Evolutionary conservation across 768 basidiomycete species (phyloP).

Genomic region (Mycena belliarum): DNA sequence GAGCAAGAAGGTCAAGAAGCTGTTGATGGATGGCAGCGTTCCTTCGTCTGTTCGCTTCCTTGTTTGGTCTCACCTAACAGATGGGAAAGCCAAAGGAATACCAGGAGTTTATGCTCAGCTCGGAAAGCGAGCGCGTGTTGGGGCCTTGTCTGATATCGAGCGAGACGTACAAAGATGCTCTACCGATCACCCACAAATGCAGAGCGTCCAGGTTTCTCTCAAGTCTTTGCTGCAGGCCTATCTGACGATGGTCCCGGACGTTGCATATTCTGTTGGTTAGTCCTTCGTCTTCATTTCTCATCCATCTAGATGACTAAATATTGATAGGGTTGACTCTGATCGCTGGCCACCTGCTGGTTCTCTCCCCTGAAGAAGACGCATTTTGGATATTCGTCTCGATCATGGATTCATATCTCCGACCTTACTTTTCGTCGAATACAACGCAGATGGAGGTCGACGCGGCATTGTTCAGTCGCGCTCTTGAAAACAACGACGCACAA

Average conservation of each 20-base stretch:
- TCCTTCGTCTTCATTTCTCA: constrained; percentile 10
- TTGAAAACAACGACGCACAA: constrained; percentile 62
- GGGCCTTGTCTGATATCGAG: constrained; percentile 55
- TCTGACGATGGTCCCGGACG: constrained; percentile 83
- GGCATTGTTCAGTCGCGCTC: constrained; percentile 63
- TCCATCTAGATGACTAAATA: not conserved
- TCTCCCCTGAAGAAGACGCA: constrained; percentile 84
- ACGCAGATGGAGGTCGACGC: constrained; percentile 78
- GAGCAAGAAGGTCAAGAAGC: constrained; percentile 75
- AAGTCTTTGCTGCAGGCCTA: constrained; percentile 69
- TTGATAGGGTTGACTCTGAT: constrained; percentile 64
- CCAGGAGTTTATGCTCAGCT: constrained; percentile 69
- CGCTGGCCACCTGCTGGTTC: constrained; percentile 68
- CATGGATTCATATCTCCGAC: constrained; percentile 82
- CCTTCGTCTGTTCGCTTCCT: constrained; percentile 82
- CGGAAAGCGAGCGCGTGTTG: constrained; percentile 53
- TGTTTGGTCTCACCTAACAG: constrained; percentile 81
- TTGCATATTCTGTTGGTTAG: constrained; percentile 65
- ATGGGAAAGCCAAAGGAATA: constrained; percentile 71
- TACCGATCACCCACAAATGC: constrained; percentile 57
- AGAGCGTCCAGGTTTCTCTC: constrained; percentile 57
- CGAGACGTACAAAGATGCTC: constrained; percentile 58
- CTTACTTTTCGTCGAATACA: constrained; percentile 65
- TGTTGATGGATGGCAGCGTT: constrained; percentile 70
- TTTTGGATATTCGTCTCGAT: constrained; percentile 89